Percentiles rank a stretch among this genome's conserved stretches.
These are phyloP conservation scores for Colletotrichum sp. DNA, from an alignment of 2,329 filamentous ascomycete species.

Conservation along the genomic window DNA sequence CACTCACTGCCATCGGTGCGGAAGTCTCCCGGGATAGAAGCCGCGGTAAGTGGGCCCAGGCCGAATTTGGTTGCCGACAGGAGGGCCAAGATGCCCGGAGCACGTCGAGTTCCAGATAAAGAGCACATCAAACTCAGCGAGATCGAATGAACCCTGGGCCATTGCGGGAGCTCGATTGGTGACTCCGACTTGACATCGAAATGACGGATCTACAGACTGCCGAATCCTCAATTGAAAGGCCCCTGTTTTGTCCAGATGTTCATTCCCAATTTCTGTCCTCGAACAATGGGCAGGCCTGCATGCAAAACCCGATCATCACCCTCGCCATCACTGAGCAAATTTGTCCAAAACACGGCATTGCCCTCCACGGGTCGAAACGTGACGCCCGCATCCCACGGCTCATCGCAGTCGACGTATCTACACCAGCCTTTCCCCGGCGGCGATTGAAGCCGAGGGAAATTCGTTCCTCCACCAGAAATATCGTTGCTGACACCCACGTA, in stretches of 20 bases:
- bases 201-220: neutral
- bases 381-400: conserved; percentile 42
- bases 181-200: neutral
- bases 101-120: neutral
- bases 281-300: conserved; percentile 42
- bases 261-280: conserved; percentile 45
- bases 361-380: conserved; percentile 41
- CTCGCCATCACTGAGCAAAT: conserved; percentile 35
- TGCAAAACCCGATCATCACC: conserved; percentile 44
- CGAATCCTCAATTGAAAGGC: conserved; percentile 21
- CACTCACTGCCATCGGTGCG: neutral
- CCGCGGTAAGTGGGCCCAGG: neutral
- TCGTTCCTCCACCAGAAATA: conserved; percentile 43
- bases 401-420: conserved; percentile 42
- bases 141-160: neutral
- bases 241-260: conserved; percentile 47
- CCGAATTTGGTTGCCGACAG: neutral
- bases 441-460: conserved; percentile 41
- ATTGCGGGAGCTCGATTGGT: neutral
- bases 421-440: conserved; percentile 42
- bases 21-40: neutral
- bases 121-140: neutral
- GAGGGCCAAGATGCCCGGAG: neutral
- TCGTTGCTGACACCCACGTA: conserved; percentile 41
- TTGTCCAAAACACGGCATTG: conserved; percentile 47